Evolutionary conservation across 495 filamentous ascomycete genomes (phyloP).

Genomic region (Aspergillus cristatus): DNA sequence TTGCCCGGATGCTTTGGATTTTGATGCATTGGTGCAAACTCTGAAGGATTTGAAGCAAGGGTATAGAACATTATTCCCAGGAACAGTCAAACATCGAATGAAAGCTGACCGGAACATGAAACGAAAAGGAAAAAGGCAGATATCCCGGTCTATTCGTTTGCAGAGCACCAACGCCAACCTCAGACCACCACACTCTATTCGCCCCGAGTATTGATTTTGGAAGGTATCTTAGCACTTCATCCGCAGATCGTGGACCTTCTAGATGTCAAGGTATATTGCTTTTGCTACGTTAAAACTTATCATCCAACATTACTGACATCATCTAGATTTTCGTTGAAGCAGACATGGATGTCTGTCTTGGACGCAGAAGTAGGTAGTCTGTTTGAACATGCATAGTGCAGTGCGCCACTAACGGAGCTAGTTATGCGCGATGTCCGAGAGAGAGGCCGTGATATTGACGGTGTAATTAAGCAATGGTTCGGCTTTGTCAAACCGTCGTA

Average conservation of each 20-base stretch:
- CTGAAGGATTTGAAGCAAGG: slow-evolving; percentile 81
- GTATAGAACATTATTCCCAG: slow-evolving; percentile 37
- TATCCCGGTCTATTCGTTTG: slow-evolving; percentile 92
- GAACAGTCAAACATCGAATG: neutral
- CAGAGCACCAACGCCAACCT: slow-evolving; percentile 71
- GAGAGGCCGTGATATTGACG: slow-evolving; percentile 78
- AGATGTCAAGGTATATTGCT: slow-evolving; percentile 67
- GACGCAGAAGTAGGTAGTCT: slow-evolving; percentile 65
- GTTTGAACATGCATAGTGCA: neutral
- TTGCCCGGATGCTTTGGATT: slow-evolving; percentile 88
- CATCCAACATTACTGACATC: slow-evolving; percentile 11
- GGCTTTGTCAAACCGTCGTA: slow-evolving; percentile 92
- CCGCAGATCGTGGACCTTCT: slow-evolving; percentile 74
- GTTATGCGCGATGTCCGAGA: slow-evolving; percentile 81
- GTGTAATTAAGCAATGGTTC: slow-evolving; percentile 98
- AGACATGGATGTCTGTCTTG: slow-evolving; percentile 88
- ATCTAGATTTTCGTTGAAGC: slow-evolving; percentile 84
- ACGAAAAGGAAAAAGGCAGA: slow-evolving; percentile 72
- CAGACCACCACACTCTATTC: slow-evolving; percentile 87
- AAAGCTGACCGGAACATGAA: slow-evolving; percentile 1
- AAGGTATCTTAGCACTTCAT: slow-evolving; percentile 92
- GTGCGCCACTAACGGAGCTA: slow-evolving; percentile 25
- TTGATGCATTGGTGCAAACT: slow-evolving; percentile 75
- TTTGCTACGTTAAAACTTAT: slow-evolving; percentile 1
- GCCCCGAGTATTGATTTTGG: slow-evolving; percentile 87